Percentiles rank a stretch among this genome's conserved stretches.
phyloP scores from a whole-genome alignment of 495 filamentous ascomycete genomes.

The Penicillium tannophilum region DNA sequence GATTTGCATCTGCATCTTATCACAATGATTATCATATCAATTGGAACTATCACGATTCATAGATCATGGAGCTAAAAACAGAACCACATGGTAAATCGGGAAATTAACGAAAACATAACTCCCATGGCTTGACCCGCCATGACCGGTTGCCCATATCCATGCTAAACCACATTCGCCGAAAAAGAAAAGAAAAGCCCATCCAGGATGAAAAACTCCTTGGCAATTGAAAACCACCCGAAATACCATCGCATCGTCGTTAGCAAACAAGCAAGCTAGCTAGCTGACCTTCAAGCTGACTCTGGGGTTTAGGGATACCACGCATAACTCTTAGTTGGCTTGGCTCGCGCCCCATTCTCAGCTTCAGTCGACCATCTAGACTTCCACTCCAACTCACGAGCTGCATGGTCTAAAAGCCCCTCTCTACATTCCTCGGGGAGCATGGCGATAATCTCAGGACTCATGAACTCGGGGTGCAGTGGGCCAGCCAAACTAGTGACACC shows the following conservation, averaged over 20 bases:
- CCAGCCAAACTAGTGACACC: constrained; percentile 59
- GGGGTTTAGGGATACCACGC: constrained; percentile 49
- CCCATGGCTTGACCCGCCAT: constrained; percentile 18
- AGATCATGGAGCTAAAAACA: background rate
- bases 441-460: constrained; percentile 67
- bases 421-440: constrained; percentile 73
- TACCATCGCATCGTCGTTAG: background rate
- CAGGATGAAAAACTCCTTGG: constrained; percentile 5
- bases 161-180: constrained; percentile 18
- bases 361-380: constrained; percentile 72
- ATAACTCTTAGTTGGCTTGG: constrained; percentile 54
- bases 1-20: too few species aligned
- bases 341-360: constrained; percentile 47
- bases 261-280: background rate
- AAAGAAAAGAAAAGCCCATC: constrained; percentile 10
- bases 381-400: constrained; percentile 66
- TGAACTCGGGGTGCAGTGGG: constrained; percentile 45
- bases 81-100: constrained; percentile 7
- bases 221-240: background rate
- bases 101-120: background rate
- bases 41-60: background rate
- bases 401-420: constrained; percentile 64
- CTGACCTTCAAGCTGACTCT: constrained; percentile 6
- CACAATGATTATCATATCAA: background rate
- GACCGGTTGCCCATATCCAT: constrained; percentile 18